Percentiles rank a stretch among this genome's conserved stretches.
These are phyloP conservation scores for Trichoderma polysporum DNA, from an alignment of 2,329 filamentous ascomycete species.

Conservation along the genomic window DNA sequence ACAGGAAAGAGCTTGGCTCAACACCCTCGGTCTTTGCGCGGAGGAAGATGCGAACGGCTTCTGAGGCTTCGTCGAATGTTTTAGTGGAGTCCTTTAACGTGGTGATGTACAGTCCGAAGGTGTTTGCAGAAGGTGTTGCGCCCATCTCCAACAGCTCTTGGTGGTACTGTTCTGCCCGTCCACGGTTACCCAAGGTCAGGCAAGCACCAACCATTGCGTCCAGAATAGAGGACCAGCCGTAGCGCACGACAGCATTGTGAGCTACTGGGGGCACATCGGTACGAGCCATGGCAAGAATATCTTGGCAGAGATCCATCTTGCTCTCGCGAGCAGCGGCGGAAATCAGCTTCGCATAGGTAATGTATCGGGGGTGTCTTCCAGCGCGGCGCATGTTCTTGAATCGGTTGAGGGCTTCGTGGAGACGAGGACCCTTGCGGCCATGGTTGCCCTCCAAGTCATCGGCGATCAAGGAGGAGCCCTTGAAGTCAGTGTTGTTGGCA, in stretches of 20 bases:
- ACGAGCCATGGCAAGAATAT: conserved; percentile 86
- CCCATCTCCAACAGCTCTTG: conserved; percentile 90
- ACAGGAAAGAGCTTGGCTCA: conserved; percentile 93
- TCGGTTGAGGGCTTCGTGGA: conserved; percentile 77
- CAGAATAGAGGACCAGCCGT: conserved; percentile 94
- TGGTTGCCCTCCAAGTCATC: conserved; percentile 82
- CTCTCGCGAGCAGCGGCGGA: conserved; percentile 82
- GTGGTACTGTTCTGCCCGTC: conserved; percentile 81
- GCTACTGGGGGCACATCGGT: conserved; percentile 81
- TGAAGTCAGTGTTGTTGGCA: conserved; percentile 85
- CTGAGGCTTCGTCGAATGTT: conserved; percentile 95
- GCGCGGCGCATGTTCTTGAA: conserved; percentile 92
- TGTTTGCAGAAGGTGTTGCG: conserved; percentile 90
- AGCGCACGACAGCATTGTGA: conserved; percentile 83
- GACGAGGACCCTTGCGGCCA: conserved; percentile 68
- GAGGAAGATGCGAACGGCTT: conserved; percentile 96
- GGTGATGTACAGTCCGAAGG: conserved; percentile 98
- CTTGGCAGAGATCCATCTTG: conserved; percentile 77
- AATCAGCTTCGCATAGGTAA: conserved; percentile 95
- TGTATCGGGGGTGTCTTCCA: conserved; percentile 89
- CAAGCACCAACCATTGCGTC: conserved; percentile 96
- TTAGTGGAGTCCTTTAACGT: conserved; percentile 95
- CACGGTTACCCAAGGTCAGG: conserved; percentile 77
- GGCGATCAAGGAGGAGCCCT: conserved; percentile 85
- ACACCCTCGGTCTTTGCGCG: conserved; percentile 91